Base-by-base conservation (phyloP, 257 asterid species). In the Nicotiana attenuata region DNA sequence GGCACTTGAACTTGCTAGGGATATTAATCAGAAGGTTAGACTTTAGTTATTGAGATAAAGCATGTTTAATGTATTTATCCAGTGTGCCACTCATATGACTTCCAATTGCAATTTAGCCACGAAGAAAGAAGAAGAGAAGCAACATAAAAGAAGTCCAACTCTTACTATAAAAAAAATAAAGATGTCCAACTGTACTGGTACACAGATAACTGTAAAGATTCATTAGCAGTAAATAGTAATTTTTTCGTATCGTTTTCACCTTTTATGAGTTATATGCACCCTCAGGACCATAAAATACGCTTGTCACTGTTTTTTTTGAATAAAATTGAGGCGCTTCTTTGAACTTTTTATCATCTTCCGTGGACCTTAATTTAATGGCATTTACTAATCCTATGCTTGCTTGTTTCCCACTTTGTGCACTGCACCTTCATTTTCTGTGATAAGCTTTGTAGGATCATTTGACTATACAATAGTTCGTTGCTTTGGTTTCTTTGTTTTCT, bases 1-100 rank as follows among this genome's bases (percentile, higher is more conserved):
- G 91, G 98, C 97, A 76, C 91, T 96, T 83, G 97, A 91, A 86
- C 87, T 93, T 61, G 98, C 99, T 59, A 87, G 90, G 57, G 89
- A 85, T 56, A 96, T 96, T 84, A 93, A 85, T 83, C 89, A 87
- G 84, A 96, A 96, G 99, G 99, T 93, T 80, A 73, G 38, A 80
- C 61, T 24, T 47, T 3, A 14, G 24, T 24, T 73, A 50, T 15
- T 50, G 79, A 73, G 79, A 73, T 47, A 24, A 47, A 73, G 10
- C 15, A 50, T 50, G 61, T 50, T 50, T 73, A 22, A 73, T 50
- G 60, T 50, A 73, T 15, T 73, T 73, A 73, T 73, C 22, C 16
- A 24, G 61, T 24, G 38, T 73, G 16, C 41, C 79, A 73, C 16
- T 4, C 41, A 3, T 15, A 50, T 73, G 79, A 73, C 22, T 24